Base-by-base conservation (phyloP, 768 basidiomycete species). In the Hysterangium stoloniferum region DNA sequence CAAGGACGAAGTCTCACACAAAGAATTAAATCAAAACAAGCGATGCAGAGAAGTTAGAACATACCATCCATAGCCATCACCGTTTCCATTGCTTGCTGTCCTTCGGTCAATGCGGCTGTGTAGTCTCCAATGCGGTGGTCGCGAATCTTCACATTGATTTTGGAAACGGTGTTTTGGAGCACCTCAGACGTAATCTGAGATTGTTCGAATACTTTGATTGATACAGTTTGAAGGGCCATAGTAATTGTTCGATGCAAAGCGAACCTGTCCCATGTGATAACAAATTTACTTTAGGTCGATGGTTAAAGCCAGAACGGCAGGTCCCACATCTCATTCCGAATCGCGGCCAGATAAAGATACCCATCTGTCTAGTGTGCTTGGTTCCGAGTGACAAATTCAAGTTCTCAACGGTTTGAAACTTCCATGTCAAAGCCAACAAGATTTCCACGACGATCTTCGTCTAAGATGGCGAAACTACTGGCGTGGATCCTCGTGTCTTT, bases 401-500 rank as follows among this genome's bases (percentile, higher is more conserved):
- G n/a, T n/a, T n/a, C n/a, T n/a, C n/a, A n/a, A n/a, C n/a, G n/a
- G n/a, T n/a, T n/a, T n/a, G n/a, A n/a, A n/a, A n/a, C n/a, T n/a
- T n/a, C n/a, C n/a, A n/a, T n/a, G n/a, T n/a, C n/a, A n/a, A n/a
- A n/a, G n/a, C n/a, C n/a, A n/a, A n/a, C n/a, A n/a, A n/a, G n/a
- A n/a, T n/a, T n/a, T n/a, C n/a, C n/a, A n/a, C n/a, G n/a, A n/a
- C n/a, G n/a, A n/a, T n/a, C n/a, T n/a, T n/a, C n/a, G n/a, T n/a
- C n/a, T n/a, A 75, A 54, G 66, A 66, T 1, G 61, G 71, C 48
- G 54, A 57, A 19, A 62, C 67, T 43, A 59, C 57, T 6, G 57
- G 57, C 1, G 57, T 71, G 48, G 70, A 71, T 44, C 63, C 64
- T 11, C 56, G 63, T 3, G 68, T 75, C 2, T 59, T 57, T 6